Evolutionary conservation across 2,329 filamentous ascomycete genomes (phyloP).

Genomic region (Arachnomyces sp.): DNA sequence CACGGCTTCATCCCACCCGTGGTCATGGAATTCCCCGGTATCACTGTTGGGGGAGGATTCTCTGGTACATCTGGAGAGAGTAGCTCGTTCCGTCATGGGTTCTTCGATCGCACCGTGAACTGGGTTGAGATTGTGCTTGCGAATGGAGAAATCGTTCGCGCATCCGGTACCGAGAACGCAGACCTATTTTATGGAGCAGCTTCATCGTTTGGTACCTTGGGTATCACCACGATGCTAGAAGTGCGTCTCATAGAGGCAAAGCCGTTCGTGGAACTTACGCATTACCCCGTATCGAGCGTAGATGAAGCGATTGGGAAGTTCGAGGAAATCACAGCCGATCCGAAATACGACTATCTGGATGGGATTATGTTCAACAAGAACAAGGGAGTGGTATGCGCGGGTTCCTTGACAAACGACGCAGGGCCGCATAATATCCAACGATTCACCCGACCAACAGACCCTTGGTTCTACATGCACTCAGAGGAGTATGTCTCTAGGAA

Average conservation of each 20-base stretch:
- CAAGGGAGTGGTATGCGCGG: constrained; percentile 50
- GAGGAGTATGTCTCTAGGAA: constrained; percentile 25
- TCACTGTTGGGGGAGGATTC: constrained; percentile 60
- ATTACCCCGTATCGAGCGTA: constrained; percentile 46
- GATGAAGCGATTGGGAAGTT: constrained; percentile 43
- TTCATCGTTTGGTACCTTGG: constrained; percentile 52
- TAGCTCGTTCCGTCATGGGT: constrained; percentile 56
- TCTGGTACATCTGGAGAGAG: constrained; percentile 60
- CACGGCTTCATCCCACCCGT: constrained; percentile 54
- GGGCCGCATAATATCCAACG: constrained; percentile 26
- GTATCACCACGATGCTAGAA: constrained; percentile 54
- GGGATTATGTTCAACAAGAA: constrained; percentile 51
- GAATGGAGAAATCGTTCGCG: constrained; percentile 46
- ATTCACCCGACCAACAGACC: constrained; percentile 54
- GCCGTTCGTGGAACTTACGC: constrained; percentile 53
- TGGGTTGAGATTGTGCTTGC: constrained; percentile 56
- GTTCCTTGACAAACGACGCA: constrained; percentile 43
- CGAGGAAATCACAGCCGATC: constrained; percentile 34
- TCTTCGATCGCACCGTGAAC: constrained; percentile 57
- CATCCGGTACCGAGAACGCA: constrained; percentile 38
- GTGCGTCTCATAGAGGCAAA: constrained; percentile 48
- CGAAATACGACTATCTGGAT: constrained; percentile 57
- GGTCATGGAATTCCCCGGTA: constrained; percentile 64
- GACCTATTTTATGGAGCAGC: constrained; percentile 55
- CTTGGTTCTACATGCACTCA: constrained; percentile 68